phyloP scores from a whole-genome alignment of 2,329 filamentous ascomycete genomes.

The Neobulgaria alba region DNA sequence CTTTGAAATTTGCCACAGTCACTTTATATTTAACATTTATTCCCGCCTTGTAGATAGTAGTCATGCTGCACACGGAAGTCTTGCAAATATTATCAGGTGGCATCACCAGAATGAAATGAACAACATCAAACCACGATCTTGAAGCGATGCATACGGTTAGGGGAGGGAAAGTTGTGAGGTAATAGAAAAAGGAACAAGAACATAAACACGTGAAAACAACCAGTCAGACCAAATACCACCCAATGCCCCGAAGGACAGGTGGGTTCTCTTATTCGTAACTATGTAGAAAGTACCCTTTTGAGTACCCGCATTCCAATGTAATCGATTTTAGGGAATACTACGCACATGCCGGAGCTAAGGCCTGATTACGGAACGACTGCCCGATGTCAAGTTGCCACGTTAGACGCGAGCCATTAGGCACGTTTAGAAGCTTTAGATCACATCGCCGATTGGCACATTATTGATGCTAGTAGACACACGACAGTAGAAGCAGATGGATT shows the following conservation, averaged over 20 bases:
- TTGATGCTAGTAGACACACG: neutral
- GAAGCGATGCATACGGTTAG: neutral
- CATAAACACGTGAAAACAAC: no score
- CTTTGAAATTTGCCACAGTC: neutral
- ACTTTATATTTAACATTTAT: neutral
- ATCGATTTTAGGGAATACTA: neutral
- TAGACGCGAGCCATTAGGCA: neutral
- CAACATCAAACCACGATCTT: no score
- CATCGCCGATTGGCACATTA: neutral
- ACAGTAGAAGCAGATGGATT: neutral
- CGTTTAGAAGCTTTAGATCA: neutral
- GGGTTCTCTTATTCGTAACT: no score
- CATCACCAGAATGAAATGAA: neutral
- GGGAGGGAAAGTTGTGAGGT: neutral
- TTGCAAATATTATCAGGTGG: neutral
- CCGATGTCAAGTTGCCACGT: neutral
- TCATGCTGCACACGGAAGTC: neutral
- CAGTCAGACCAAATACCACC: no score
- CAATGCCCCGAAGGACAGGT: no score
- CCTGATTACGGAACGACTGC: neutral
- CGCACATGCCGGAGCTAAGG: neutral
- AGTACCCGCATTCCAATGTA: no score
- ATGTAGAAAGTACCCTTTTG: no score
- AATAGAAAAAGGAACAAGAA: no score
- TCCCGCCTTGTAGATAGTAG: neutral